Conservation (phyloP, 371 early-diverging fungal species). For the Mucor irregularis region DNA sequence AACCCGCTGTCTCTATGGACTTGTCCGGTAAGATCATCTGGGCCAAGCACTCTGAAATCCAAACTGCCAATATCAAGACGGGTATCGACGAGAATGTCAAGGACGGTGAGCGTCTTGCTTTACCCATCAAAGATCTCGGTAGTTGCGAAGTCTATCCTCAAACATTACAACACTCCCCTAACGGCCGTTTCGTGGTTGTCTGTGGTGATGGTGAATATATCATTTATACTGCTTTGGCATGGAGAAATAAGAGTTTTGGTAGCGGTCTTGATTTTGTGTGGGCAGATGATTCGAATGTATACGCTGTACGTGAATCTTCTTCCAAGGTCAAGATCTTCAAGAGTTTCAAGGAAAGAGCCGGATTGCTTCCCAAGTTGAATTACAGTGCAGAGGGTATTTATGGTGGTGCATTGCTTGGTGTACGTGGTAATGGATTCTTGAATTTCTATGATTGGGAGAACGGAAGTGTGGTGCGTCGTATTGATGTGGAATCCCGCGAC, state of each 20-base stretch:
- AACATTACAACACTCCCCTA: constrained; percentile 95
- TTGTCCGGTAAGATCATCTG: constrained; percentile 95
- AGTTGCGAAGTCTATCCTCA: constrained; percentile 97
- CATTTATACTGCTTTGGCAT: constrained; percentile 98
- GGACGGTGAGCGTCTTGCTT: constrained; percentile 90
- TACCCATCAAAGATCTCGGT: constrained; percentile 93
- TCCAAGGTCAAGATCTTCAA: constrained; percentile 87
- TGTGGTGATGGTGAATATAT: constrained; percentile 99
- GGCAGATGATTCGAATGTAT: constrained; percentile 93
- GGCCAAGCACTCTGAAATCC: constrained; percentile 96
- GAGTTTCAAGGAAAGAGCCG: constrained; percentile 87
- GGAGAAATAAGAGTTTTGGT: constrained; percentile 99
- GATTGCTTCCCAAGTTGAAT: constrained; percentile 63
- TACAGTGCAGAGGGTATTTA: constrained; percentile 92
- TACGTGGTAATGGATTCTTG: constrained; percentile 80
- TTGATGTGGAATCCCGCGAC: constrained; percentile 87
- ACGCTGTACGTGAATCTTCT: constrained; percentile 93
- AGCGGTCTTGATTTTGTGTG: constrained; percentile 95
- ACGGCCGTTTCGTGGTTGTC: constrained; percentile 97
- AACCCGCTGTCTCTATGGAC: constrained; percentile 98
- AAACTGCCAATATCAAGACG: constrained; percentile 90
- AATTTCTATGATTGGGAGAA: constrained; percentile 98
- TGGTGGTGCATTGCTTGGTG: constrained; percentile 92
- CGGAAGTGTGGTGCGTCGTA: constrained; percentile 87
- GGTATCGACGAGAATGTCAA: constrained; percentile 69